Evolutionary conservation across 441 rosid species (phyloP), one percentile per base, ranked within the genome.

Genomic region (Cnidoscolus chayamansa): DNA sequence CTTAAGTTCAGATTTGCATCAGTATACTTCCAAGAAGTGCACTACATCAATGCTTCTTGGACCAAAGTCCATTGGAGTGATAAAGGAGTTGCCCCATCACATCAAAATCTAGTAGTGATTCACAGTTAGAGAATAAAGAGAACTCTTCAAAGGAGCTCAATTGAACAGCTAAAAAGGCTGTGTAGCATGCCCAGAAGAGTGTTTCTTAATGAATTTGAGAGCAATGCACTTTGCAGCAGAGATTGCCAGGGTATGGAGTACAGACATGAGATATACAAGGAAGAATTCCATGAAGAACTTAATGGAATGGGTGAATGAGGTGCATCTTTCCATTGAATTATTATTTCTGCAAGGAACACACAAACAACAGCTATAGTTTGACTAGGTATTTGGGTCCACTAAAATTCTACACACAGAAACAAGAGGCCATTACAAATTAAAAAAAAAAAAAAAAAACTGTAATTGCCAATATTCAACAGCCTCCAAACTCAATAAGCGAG

Each of bases 401-500:
- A 70, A 65, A 66, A 74, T 66, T 49, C 69, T 30, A 68, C 63
- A 68, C 63, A 53, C 60, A 76, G 68, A 77, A 65, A 48, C 35
- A 66, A 17, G 56, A 69, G 71, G 65, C 2, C 62, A 37, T 5
- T 10, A 64, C 69, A 56, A 57, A 73, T 73, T 72, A 70, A 54
- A 30, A 72, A 3, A 3, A 69, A 67, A 73, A 70, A 54, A 30
- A 72, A 3, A 3, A 69, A 67, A 49, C 45, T 70, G 72, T 31
- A 57, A 70, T 65, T 71, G 30, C 81, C 72, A 63, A 31, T 54
- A 79, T 65, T 68, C 76, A 80, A 61, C 35, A 59, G 67, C 73
- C 69, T 68, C 77, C 68, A 45, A 67, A 72, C 70, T 72, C 77
- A 78, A 75, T 65, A 76, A 65, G 15, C 74, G 59, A 50, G 67